Conservation (phyloP, 768 basidiomycete species). For the Hygrophoropsis aurantiaca region DNA sequence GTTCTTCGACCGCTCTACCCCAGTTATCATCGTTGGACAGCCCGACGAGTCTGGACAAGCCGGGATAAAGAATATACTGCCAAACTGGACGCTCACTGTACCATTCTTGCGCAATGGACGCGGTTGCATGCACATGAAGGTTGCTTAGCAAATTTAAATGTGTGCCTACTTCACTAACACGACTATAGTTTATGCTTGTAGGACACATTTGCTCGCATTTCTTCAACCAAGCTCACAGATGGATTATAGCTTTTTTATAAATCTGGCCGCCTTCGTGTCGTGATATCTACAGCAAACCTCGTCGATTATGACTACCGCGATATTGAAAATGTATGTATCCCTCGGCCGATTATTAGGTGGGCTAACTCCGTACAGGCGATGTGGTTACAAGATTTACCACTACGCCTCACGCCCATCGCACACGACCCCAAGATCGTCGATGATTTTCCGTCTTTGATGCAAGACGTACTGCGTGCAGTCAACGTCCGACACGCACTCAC, state of each 20-base stretch:
- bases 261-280: slow-evolving; percentile 75
- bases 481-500: slow-evolving; percentile 64
- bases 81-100: slow-evolving; percentile 73
- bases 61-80: slow-evolving; percentile 61
- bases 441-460: slow-evolving; percentile 61
- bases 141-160: slow-evolving; percentile 17
- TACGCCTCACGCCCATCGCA: slow-evolving; percentile 35
- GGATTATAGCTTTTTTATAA: slow-evolving; percentile 75
- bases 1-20: slow-evolving; percentile 69
- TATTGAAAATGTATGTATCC: slow-evolving; percentile 76
- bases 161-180: slow-evolving; percentile 4
- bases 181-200: slow-evolving; percentile 71
- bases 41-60: slow-evolving; percentile 57
- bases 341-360: too few relatives aligned
- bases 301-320: slow-evolving; percentile 81
- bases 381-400: slow-evolving; percentile 86
- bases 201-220: slow-evolving; percentile 6
- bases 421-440: slow-evolving; percentile 28
- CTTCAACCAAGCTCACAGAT: background rate
- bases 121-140: slow-evolving; percentile 84
- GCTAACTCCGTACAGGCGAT: too few relatives aligned
- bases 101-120: slow-evolving; percentile 58
- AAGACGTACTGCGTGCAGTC: slow-evolving; percentile 54
- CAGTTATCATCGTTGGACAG: slow-evolving; percentile 76
- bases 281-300: slow-evolving; percentile 86